Conservation (phyloP, 139 green algal species). For the Microglena sp. region DNA sequence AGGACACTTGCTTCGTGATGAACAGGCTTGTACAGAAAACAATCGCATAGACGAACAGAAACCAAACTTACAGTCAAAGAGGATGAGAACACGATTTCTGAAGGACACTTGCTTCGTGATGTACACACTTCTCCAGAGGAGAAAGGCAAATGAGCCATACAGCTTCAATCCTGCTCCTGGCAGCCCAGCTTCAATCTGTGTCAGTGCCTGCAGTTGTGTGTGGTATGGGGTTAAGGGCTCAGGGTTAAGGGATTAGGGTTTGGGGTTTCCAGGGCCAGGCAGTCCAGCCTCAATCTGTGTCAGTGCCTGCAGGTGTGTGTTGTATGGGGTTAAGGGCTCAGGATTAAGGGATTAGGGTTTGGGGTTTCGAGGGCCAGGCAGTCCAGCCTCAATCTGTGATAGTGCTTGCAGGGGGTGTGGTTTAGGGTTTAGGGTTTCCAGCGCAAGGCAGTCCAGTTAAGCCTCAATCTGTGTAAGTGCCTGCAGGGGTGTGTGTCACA, state of each 20-base stretch:
- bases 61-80: not conserved
- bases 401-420: too few relatives aligned
- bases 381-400: not conserved
- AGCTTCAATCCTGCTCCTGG: conserved; percentile 24
- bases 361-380: not conserved
- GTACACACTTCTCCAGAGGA: conserved; percentile 63
- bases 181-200: not conserved
- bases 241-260: too few relatives aligned
- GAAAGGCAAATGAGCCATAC: conserved; percentile 37
- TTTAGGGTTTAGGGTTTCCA: too few relatives aligned
- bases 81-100: not conserved
- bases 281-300: not conserved
- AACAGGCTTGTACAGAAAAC: not conserved
- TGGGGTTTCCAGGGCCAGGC: not conserved
- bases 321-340: not conserved
- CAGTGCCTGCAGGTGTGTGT: not conserved
- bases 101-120: conserved; percentile 62
- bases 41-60: not conserved
- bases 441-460: not conserved
- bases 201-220: not conserved
- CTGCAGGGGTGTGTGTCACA: not conserved
- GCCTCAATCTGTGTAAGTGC: conserved; percentile 1
- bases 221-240: not conserved
- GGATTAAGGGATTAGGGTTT: not conserved
- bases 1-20: conserved; percentile 44